phyloP scores from a whole-genome alignment of 495 filamentous ascomycete species.

The Xylaria palmicola region DNA sequence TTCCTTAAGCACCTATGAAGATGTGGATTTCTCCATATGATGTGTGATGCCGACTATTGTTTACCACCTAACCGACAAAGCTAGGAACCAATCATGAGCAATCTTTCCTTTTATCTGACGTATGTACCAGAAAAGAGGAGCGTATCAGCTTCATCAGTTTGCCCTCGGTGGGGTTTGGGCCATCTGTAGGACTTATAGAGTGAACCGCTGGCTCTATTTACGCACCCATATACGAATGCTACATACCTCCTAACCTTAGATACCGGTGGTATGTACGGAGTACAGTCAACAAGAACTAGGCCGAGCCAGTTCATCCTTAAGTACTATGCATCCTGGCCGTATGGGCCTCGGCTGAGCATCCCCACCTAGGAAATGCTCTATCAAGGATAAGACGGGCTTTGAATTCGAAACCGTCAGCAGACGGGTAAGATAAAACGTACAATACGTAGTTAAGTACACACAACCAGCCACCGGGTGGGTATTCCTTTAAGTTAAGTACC shows the following conservation, averaged over 20 bases:
- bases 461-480: too few species aligned
- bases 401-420: background rate
- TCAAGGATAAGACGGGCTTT: conserved; percentile 8
- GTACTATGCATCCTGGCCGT: background rate
- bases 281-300: background rate
- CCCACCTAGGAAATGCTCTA: conserved; percentile 6
- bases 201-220: background rate
- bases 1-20: background rate
- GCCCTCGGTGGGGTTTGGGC: background rate
- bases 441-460: too few species aligned
- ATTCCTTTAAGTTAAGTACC: too few species aligned
- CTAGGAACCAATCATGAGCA: background rate
- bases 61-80: background rate
- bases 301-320: background rate
- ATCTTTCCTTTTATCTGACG: background rate
- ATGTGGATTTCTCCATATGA: too few species aligned
- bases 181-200: too few species aligned
- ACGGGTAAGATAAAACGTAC: too few species aligned
- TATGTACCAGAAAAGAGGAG: background rate
- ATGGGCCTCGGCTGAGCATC: conserved; percentile 5
- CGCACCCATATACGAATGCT: background rate
- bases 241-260: too few species aligned
- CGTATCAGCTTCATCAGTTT: conserved; percentile 1
- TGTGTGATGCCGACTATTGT: conserved; percentile 1
- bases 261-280: too few species aligned